Percentiles rank a stretch among this genome's conserved stretches.
Evolutionary conservation across 2,329 filamentous ascomycete species (phyloP).

Genomic region (Phyllosticta paracitricarpa): DNA sequence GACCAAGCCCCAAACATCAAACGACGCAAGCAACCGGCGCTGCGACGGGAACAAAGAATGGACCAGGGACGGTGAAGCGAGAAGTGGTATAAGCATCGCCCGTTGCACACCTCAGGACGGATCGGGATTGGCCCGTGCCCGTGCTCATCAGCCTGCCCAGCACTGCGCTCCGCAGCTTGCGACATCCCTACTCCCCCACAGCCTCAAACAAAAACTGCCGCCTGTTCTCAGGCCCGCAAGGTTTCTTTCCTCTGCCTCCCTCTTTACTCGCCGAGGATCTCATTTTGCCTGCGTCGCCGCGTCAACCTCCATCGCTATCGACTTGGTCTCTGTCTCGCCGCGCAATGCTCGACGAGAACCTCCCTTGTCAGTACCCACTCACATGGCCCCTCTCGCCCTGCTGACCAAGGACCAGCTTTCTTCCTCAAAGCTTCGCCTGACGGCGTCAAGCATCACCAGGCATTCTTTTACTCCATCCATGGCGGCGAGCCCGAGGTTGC

Average conservation of each 20-base stretch:
- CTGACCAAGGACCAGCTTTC: constrained; percentile 37
- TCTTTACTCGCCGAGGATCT: background rate
- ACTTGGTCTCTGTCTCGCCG: background rate
- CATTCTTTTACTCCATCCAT: constrained; percentile 53
- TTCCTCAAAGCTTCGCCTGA: constrained; percentile 47
- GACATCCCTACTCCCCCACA: constrained; percentile 1
- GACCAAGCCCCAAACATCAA: background rate
- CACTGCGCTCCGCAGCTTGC: background rate
- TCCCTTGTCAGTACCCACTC: constrained; percentile 50
- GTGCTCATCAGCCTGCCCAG: background rate
- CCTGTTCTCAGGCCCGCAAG: background rate
- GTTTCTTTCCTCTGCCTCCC: background rate
- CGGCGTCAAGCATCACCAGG: constrained; percentile 41
- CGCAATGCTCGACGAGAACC: constrained; percentile 81
- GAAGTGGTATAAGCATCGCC: background rate
- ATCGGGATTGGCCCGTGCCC: background rate
- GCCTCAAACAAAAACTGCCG: constrained; percentile 6
- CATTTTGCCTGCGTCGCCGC: background rate
- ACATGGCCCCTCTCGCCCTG: constrained; percentile 30
- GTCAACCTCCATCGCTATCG: background rate
- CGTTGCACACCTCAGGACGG: background rate
- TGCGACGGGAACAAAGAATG: background rate
- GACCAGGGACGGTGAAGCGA: background rate
- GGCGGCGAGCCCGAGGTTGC: constrained; percentile 71
- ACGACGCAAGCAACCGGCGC: too few relatives aligned